A percentile compares a stretch with the other conserved stretches of the same genome.
phyloP scores from a whole-genome alignment of 1,284 basidiomycete genomes.

The Naganishia liquefaciens region DNA sequence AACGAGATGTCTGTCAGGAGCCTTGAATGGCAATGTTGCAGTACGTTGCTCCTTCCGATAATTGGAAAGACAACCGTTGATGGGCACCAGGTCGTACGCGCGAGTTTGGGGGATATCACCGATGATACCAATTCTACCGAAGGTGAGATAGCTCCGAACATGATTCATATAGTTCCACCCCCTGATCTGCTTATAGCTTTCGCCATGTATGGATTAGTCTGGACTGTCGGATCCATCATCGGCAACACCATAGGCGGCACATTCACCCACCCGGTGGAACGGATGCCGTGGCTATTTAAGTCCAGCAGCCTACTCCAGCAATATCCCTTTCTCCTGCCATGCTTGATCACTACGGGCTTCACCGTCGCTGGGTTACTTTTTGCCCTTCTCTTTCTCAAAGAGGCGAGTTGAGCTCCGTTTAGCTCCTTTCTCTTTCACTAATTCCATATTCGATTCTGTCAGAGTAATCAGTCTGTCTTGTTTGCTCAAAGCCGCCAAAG shows the following conservation, averaged over 20 bases:
- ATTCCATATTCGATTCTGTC: not conserved
- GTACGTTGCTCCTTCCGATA: constrained; percentile 33
- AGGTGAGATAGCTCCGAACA: not conserved
- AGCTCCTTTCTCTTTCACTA: not conserved
- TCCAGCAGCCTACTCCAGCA: constrained; percentile 41
- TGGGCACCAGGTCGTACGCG: constrained; percentile 42
- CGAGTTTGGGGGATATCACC: constrained; percentile 51
- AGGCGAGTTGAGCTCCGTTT: constrained; percentile 18
- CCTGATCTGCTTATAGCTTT: constrained; percentile 40
- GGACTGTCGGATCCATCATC: constrained; percentile 49
- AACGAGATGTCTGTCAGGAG: constrained; percentile 45
- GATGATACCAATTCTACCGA: constrained; percentile 52
- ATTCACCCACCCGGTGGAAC: constrained; percentile 54
- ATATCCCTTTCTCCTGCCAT: constrained; percentile 57
- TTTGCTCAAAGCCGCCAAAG: constrained; percentile 3
- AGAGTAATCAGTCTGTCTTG: constrained; percentile 25
- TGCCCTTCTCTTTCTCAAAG: constrained; percentile 48
- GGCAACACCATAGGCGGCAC: constrained; percentile 43
- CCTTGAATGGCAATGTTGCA: constrained; percentile 51
- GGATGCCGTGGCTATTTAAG: constrained; percentile 52
- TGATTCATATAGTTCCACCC: not conserved
- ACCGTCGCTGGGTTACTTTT: constrained; percentile 55
- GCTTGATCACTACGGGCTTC: constrained; percentile 50
- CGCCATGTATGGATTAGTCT: constrained; percentile 51
- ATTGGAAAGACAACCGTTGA: not conserved